Base-by-base conservation (phyloP, 2,329 filamentous ascomycete genomes). In the Scedosporium dehoogii region DNA sequence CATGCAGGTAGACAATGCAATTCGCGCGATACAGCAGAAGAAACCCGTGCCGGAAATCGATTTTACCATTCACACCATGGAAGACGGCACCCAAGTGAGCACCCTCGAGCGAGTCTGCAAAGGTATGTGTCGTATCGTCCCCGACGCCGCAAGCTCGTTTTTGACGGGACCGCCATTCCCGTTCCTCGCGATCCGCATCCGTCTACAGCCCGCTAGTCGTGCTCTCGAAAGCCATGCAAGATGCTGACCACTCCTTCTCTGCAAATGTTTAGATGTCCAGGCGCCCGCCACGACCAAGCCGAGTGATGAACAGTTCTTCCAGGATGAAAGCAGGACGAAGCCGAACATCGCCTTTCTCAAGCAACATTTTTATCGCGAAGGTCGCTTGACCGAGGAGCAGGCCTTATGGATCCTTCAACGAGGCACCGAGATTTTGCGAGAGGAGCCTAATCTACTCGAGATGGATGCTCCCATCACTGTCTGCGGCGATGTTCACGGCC, bases 391-490 rank as follows among this genome's bases (percentile, higher is more conserved):
- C 57, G 92, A 99, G 74, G 93, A 97, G 70, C 94, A 99, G 79
- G 94, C 94, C 63, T 81, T 99, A 75, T 97, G 89, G 87, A 99
- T 99, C 70, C 87, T 99, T 74, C 85, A 86, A 70, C 87, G 88
- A 69, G 94, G 93, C 65, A 92, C 91, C 62, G 90, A 97, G 74
- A 78, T 99, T 59, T 82, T 99, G 70, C 89, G 88, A 72, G 82
- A 88, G 65, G 94, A 99, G 78, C 93, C 94, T 67, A 99, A 97
- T 75, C 81, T 99, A 67, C 83, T 99, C 68, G 94, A 99, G 81
- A 99, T 99, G 94, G 94, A 99, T 75, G 94, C 94, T 48, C 94
- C 94, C 65, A 99, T 99, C 73, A 99, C 94, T 9, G 94, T 99
- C 59, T 99, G 94, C 71, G 94, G 94, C 73, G 94, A 99, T 72